Evolutionary conservation across 202 grass and related monocot species (phyloP).

Genomic region (Schoenoplectus tabernaemontani): DNA sequence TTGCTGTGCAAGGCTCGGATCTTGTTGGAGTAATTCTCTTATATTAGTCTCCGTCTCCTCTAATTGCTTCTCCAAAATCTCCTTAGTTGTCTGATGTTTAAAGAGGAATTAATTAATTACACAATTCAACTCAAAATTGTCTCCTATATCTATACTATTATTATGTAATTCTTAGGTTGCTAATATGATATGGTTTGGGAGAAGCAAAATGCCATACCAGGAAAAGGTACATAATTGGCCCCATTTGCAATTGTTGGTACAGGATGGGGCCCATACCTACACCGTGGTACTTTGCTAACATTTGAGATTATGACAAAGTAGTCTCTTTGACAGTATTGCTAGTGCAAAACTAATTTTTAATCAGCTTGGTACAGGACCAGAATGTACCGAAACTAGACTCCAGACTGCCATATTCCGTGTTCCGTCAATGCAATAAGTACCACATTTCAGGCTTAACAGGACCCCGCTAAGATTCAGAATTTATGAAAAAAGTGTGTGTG

Average conservation of each 20-base stretch:
- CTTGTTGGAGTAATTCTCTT: constrained; percentile 74
- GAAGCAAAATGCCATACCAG: not conserved
- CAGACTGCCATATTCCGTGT: not conserved
- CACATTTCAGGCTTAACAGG: not conserved
- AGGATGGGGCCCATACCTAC: not conserved
- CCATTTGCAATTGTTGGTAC: not conserved
- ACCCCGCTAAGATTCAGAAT: not conserved
- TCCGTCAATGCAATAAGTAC: too few species aligned
- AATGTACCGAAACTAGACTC: not conserved
- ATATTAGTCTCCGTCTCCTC: constrained; percentile 79
- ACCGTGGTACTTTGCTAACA: not conserved
- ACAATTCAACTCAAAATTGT: not conserved
- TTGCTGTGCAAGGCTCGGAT: constrained; percentile 64
- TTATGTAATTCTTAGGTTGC: not conserved
- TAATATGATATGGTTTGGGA: not conserved
- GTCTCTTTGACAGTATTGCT: not conserved
- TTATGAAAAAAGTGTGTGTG: not conserved
- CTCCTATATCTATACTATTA: not conserved
- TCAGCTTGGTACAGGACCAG: not conserved
- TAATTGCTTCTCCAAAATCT: constrained; percentile 86
- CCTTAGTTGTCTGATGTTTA: constrained; percentile 55
- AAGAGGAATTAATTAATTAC: not conserved
- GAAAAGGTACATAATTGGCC: not conserved
- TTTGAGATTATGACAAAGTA: not conserved
- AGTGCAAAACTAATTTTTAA: not conserved